Base-by-base conservation (phyloP, 1,139 yeast genomes). In the Debaryomyces sp. region DNA sequence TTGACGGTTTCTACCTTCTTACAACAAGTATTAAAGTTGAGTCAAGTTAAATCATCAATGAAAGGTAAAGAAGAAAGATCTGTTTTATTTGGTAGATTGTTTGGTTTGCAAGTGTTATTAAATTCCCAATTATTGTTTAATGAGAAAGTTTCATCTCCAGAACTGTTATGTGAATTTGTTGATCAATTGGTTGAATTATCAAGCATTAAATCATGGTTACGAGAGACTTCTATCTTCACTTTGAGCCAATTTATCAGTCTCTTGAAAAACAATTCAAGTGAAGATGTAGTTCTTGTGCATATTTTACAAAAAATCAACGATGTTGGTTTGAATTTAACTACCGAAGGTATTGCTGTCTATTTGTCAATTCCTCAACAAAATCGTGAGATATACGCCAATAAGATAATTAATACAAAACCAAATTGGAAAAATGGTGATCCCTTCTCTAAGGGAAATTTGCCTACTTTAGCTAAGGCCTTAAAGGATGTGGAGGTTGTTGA, bases 21-120 rank as follows among this genome's bases (percentile, higher is more conserved):
- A 49, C 69, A 70, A 4, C 72, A 75, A 53, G 65, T 84, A 21
- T 64, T 71, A 47, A 60, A 66, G 6, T 70, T 76, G 21, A 76
- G 82, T 41, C 69, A 67, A 43, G 66, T 75, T 38, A 75, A 77
- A 43, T 66, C 80, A 5, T 77, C 80, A 54, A 84, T 84, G 71
- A 81, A 80, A 58, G 97, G 96, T 6, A 88, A 85, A 59, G 96
- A 90, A 60, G 89, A 87, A 62, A 77, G 98, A 52, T 87, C 94
- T 1, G 75, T 82, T 12, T 70, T 89, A 29, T 90, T 94, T 71
- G 99, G 97, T 5, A 80, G 84, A 57, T 72, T 94, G 46, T 92
- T 94, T 66, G 97, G 97, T 0, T 72, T 89, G 32, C 95, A 92
- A 63, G 82, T 89, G 1, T 63, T 92, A 47, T 73, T 87, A 40